phyloP scores from a whole-genome alignment of 164 flowering plant genomes.

The Berberis vulgaris region DNA sequence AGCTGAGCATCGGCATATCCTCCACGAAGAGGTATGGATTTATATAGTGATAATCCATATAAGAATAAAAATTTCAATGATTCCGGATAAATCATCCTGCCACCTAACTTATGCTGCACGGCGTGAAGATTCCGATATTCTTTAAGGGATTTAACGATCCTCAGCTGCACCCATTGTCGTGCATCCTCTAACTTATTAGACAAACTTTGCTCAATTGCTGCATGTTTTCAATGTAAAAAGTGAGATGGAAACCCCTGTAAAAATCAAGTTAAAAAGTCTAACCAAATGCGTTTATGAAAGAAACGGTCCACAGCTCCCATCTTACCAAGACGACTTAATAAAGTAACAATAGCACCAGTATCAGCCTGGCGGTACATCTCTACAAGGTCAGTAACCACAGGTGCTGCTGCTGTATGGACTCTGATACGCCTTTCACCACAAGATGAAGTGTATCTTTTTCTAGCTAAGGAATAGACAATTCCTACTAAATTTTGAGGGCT shows the following conservation, averaged over 20 bases:
- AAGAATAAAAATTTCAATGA: conserved; percentile 62
- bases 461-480: conserved; percentile 35
- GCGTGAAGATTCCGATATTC: conserved; percentile 94
- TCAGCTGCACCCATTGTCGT: conserved; percentile 47
- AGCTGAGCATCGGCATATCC: conserved; percentile 81
- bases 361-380: conserved; percentile 98
- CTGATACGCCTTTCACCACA: conserved; percentile 98
- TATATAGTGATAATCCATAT: conserved; percentile 74
- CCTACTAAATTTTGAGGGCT: not conserved
- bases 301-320: not conserved
- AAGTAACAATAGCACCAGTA: conserved; percentile 70
- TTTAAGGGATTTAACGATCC: conserved; percentile 78
- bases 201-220: conserved; percentile 92
- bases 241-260: conserved; percentile 1
- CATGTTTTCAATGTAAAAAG: conserved; percentile 5
- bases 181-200: conserved; percentile 91
- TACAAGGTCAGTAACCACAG: conserved; percentile 83
- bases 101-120: conserved; percentile 85
- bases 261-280: not conserved
- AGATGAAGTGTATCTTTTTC: conserved; percentile 85
- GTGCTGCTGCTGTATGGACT: conserved; percentile 95
- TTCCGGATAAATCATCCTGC: conserved; percentile 93
- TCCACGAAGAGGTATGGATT: conserved; percentile 78
- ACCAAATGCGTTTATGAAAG: not conserved
- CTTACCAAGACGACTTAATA: conserved; percentile 76